Percentiles rank a stretch among this genome's conserved stretches.
Conservation (phyloP, 2,329 filamentous ascomycete genomes). For the Venturia oleaginea region DNA sequence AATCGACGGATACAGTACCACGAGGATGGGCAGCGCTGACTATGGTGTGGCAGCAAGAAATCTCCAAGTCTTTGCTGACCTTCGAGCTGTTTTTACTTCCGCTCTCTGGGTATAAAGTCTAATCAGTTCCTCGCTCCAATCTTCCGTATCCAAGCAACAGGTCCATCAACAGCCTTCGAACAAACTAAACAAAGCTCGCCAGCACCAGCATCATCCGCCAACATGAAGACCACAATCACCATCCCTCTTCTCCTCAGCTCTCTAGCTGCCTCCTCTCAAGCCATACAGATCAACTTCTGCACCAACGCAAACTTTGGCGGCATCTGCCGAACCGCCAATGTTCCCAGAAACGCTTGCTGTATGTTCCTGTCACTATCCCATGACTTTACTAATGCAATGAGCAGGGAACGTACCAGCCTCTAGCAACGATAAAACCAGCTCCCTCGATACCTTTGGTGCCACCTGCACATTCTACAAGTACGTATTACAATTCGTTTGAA, state of each 20-base stretch:
- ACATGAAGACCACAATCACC: not conserved
- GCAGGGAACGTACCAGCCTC: not conserved
- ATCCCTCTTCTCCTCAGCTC: not conserved
- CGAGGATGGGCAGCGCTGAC: not conserved
- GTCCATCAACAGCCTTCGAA: not conserved
- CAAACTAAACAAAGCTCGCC: not conserved
- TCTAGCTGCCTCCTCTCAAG: not conserved
- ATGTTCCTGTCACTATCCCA: not conserved
- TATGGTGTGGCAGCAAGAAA: not conserved
- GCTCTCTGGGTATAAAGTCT: not conserved
- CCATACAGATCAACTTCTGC: not conserved
- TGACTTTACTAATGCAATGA: not conserved
- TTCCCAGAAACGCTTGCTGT: not conserved
- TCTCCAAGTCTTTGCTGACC: not conserved
- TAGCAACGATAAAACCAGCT: not conserved
- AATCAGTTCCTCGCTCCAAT: not conserved
- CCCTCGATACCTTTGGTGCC: not conserved
- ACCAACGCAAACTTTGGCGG: not conserved
- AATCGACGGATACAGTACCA: not conserved
- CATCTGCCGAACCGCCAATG: not conserved
- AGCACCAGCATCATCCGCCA: not conserved
- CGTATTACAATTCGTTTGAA: not conserved
- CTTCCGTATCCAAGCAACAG: not conserved
- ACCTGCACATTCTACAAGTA: not conserved
- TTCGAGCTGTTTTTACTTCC: not conserved